Evolutionary conservation across 768 basidiomycete species (phyloP), one percentile per base, ranked within the genome.

Genomic region (Podaxis pistillaris): DNA sequence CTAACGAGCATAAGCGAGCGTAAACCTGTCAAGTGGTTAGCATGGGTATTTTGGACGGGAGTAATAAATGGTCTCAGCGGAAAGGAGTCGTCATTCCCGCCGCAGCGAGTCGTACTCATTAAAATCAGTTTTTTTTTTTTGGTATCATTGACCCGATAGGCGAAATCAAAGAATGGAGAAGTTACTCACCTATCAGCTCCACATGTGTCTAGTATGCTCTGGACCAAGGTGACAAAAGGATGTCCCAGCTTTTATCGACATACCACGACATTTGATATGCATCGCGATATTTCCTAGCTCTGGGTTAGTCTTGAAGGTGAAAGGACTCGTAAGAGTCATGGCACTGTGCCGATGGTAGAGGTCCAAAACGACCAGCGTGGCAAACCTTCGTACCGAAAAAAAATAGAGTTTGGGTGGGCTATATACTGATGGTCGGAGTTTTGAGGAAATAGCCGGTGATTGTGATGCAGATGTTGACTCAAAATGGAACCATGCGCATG

Each of bases 241-340:
- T 81, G 74, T 81, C 69, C 77, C 79, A 81, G 76, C 71, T 50
- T 70, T 71, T 72, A 66, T 81, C 79, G 77, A 78, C 79, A 81
- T 79, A 77, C 77, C 73, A 69, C 75, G 75, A 73, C 71, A 76
- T 75, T 41, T 64, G 49, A 68, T 65, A 52, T 72, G 69, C 69
- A 71, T 69, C 78, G 73, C 70, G 76, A 80, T 76, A 79, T 77
- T 81, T 81, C 80, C 80, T 81, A 80, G 70, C 65, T 72, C 77
- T 78, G 78, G 76, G 65, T 71, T 58, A n/a, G 17, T 79, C 76
- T 78, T 69, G 79, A 78, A 79, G 79, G 73, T 73, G 64, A 63
- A 67, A 59, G 63, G 72, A 74, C 73, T 70, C 71, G 55, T 62
- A 64, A 70, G 72, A 76, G 76, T 76, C 75, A 71, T 77, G 79